Percentiles rank a stretch among this genome's conserved stretches.
Evolutionary conservation across 2,329 filamentous ascomycete genomes (phyloP).

Genomic region (Colletotrichum ledebouriae): DNA sequence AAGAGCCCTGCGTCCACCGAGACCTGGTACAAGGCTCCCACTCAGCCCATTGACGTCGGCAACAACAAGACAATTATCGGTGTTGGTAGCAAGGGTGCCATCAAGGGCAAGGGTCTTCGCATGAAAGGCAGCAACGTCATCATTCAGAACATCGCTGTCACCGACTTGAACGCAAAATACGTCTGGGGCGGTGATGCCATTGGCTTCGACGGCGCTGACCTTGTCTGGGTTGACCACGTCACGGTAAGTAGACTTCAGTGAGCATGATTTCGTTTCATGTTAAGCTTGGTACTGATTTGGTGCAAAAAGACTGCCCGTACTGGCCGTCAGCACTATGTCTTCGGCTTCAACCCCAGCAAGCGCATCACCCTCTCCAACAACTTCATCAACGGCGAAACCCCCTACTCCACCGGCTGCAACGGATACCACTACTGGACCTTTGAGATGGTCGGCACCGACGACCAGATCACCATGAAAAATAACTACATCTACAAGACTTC

Average conservation of each 20-base stretch:
- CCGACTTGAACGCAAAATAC: slow-evolving; percentile 35
- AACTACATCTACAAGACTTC: slow-evolving; percentile 46
- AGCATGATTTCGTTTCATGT: too few relatives aligned
- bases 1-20: slow-evolving; percentile 1
- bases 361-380: slow-evolving; percentile 40
- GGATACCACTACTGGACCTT: slow-evolving; percentile 37
- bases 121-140: slow-evolving; percentile 38
- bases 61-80: slow-evolving; percentile 38
- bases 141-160: slow-evolving; percentile 37
- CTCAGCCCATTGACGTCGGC: slow-evolving; percentile 32
- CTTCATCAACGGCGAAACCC: slow-evolving; percentile 36
- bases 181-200: slow-evolving; percentile 40
- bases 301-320: slow-evolving; percentile 24
- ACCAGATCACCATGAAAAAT: slow-evolving; percentile 42
- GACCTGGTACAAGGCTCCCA: slow-evolving; percentile 38
- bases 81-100: slow-evolving; percentile 29
- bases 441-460: slow-evolving; percentile 27
- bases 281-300: background rate
- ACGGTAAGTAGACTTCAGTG: slow-evolving; percentile 14
- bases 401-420: slow-evolving; percentile 35
- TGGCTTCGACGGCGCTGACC: slow-evolving; percentile 32
- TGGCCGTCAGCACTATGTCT: slow-evolving; percentile 38
- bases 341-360: slow-evolving; percentile 38
- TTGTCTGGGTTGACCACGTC: slow-evolving; percentile 39
- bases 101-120: slow-evolving; percentile 39